Evolutionary conservation across 495 filamentous ascomycete species (phyloP).

Genomic region (Glonium stellatum): DNA sequence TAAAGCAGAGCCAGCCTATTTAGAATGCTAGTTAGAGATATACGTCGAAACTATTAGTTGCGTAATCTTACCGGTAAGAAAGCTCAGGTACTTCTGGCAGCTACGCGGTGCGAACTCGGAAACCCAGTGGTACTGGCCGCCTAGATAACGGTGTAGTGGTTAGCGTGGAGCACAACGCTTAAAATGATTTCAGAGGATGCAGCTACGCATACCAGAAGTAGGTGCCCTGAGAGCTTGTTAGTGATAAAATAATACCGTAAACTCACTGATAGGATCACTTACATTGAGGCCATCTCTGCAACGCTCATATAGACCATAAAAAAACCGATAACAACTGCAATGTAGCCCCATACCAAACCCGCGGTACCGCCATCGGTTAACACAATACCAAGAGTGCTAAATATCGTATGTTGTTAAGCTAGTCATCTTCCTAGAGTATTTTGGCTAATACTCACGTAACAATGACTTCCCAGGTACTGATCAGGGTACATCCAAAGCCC

Average conservation of each 20-base stretch:
- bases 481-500: background rate
- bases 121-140: constrained; percentile 43
- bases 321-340: constrained; percentile 2
- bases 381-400: background rate
- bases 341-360: constrained; percentile 8
- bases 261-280: background rate
- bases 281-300: constrained; percentile 19
- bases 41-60: background rate
- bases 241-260: background rate
- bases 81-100: constrained; percentile 36
- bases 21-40: background rate
- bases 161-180: too few relatives aligned
- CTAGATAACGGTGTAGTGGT: too few relatives aligned
- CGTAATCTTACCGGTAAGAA: constrained; percentile 35
- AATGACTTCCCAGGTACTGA: background rate
- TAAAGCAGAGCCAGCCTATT: constrained; percentile 1
- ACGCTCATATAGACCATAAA: background rate
- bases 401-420: background rate
- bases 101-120: constrained; percentile 36
- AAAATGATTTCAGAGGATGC: too few relatives aligned
- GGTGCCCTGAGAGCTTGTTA: background rate
- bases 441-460: background rate
- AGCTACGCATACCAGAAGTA: background rate
- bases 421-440: background rate
- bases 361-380: constrained; percentile 8